Base-by-base conservation (phyloP, 2,329 filamentous ascomycete genomes). In the Dothidotthia symphoricarpi region DNA sequence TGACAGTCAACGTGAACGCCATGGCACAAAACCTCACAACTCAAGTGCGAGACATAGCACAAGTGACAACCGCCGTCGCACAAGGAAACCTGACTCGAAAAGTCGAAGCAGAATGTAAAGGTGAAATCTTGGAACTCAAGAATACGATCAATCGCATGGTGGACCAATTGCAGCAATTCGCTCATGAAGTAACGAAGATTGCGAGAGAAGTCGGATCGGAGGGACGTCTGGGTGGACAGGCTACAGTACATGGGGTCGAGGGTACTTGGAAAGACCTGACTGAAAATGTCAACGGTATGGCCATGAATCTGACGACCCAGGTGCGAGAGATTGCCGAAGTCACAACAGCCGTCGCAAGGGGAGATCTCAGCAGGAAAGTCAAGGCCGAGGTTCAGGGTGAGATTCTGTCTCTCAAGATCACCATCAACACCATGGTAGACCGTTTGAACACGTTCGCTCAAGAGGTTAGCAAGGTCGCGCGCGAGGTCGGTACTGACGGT, bases 321-420 rank as follows among this genome's bases (percentile, higher is more conserved):
- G 73, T 76, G 53, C 71, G 73, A 49, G 73, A 75, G 48, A 76
- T 76, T 39, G 73, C 73, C 35, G 71, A 75, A 52, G 73, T 76
- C 45, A 76, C 73, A 11, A 75, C 73, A 11, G 73, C 73, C 29
- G 73, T 76, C 28, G 73, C 73, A 16, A 69, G 71, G 39, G 73
- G 73, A 45, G 73, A 76, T 56, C 60, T 76, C 16, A 75, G 70
- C 53, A 70, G 74, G 43, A 76, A 76, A 54, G 72, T 76, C 41
- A 69, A 72, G 48, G 73, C 72, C 24, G 72, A 76, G 43, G 73
- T 75, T 15, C 67, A 74, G 55, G 73, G 73, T 39, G 73, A 76
- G 47, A 75, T 76, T 37, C 47, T 75, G 40, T 70, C 68, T 3
- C 51, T 98, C 47, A 98, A 98, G 72, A 88, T 90, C 59, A 98